Evolutionary conservation across 2,329 filamentous ascomycete species (phyloP).

Genomic region (Cladosporium sp.): DNA sequence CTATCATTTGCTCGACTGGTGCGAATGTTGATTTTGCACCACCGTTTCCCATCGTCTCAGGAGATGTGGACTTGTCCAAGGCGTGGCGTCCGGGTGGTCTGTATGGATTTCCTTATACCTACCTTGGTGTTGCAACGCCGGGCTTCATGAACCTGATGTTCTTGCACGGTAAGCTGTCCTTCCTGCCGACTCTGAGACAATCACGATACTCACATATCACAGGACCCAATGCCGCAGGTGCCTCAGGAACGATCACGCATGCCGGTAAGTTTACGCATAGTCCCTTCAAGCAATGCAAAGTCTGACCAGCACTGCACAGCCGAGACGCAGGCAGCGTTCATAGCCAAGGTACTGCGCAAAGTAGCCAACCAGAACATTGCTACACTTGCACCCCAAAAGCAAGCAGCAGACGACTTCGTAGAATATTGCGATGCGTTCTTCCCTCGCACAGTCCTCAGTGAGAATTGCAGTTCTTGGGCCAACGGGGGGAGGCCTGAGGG

Average conservation of each 20-base stretch:
- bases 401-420: slow-evolving; percentile 48
- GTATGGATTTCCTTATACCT: slow-evolving; percentile 27
- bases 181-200: too few relatives aligned
- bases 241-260: slow-evolving; percentile 60
- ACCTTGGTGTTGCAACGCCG: slow-evolving; percentile 23
- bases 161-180: slow-evolving; percentile 15
- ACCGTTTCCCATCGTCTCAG: slow-evolving; percentile 27
- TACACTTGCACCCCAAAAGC: slow-evolving; percentile 53
- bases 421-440: slow-evolving; percentile 41
- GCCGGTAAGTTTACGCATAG: slow-evolving; percentile 16
- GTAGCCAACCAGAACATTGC: slow-evolving; percentile 62
- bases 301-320: slow-evolving; percentile 30
- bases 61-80: slow-evolving; percentile 21
- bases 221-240: slow-evolving; percentile 52
- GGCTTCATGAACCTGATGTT: slow-evolving; percentile 24
- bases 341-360: slow-evolving; percentile 65
- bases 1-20: slow-evolving; percentile 44
- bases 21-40: slow-evolving; percentile 32
- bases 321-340: slow-evolving; percentile 63
- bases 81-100: slow-evolving; percentile 34
- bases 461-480: slow-evolving; percentile 67
- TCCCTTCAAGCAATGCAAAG: not conserved
- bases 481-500: slow-evolving; percentile 58
- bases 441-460: slow-evolving; percentile 50
- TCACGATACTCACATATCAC: not conserved